These are phyloP conservation scores for Orbilia javanica DNA, from an alignment of 2,329 filamentous ascomycete species.

Conservation along the genomic window DNA sequence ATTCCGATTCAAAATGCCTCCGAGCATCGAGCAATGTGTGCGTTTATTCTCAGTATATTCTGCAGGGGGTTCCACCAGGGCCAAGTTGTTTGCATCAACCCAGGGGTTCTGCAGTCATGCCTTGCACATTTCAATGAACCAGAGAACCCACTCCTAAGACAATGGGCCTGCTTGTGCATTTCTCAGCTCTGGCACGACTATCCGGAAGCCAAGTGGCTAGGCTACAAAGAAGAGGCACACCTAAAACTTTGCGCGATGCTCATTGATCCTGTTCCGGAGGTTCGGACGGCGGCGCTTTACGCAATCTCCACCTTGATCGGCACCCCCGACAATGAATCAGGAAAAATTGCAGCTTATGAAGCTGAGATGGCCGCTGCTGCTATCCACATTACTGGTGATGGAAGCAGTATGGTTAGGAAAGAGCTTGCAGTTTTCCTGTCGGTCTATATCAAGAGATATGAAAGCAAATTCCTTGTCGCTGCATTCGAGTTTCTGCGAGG, in stretches of 20 bases:
- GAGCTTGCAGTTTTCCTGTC: constrained; percentile 95
- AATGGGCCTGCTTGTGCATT: constrained; percentile 95
- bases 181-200: constrained; percentile 94
- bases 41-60: constrained; percentile 96
- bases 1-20: constrained; percentile 88
- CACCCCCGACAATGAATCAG: constrained; percentile 91
- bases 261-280: constrained; percentile 89
- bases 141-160: constrained; percentile 87
- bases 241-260: constrained; percentile 82
- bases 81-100: constrained; percentile 89
- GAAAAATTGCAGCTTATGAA: constrained; percentile 76
- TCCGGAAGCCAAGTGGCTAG: constrained; percentile 93
- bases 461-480: constrained; percentile 90
- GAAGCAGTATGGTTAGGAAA: constrained; percentile 91
- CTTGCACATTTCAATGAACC: constrained; percentile 84
- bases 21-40: constrained; percentile 98
- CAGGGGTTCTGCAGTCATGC: constrained; percentile 90
- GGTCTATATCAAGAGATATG: constrained; percentile 87
- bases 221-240: constrained; percentile 88
- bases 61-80: constrained; percentile 95
- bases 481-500: constrained; percentile 76
- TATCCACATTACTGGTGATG: constrained; percentile 91
- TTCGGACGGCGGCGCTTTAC: constrained; percentile 91
- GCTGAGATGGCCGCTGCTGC: constrained; percentile 90
- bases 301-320: constrained; percentile 94